Evolutionary conservation across 2,329 filamentous ascomycete species (phyloP), one percentile per base, ranked within the genome.

Genomic region (Botrytis squamosa): DNA sequence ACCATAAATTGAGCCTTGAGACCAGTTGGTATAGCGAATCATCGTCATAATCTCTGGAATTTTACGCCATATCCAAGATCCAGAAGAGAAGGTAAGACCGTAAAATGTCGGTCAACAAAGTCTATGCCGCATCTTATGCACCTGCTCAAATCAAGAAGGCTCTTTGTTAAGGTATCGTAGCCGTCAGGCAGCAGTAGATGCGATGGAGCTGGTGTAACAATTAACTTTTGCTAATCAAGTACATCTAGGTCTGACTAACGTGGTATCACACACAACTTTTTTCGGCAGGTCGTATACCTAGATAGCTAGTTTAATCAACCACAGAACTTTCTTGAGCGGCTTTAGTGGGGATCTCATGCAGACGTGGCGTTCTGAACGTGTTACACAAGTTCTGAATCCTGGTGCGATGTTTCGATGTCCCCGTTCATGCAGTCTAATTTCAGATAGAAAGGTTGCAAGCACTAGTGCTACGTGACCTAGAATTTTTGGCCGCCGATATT

Each of bases 101-200:
- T 46, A 66, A n/a, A 66, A 57, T 52, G 36, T 71, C 46, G 33
- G 46, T 38, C 46, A 67, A 55, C 29, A 52, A n/a, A 66, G 2
- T 44, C 38, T 57, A 67, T 38, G 46, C 46, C 29, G 49, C 46
- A 67, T 67, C 14, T 57, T 20, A 72, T 57, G 70, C 60, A 71
- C 25, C n/a, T 42, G 44, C 25, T 36, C 62, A 67, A 72, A 72
- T 46, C 14, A 18, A 55, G 70, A 71, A 57, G n/a, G 60, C 38
- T 57, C 40, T 57, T 29, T 55, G 20, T 55, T 44, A 18, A 4
- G 60, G 52, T 66, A 33, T 65, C 22, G 38, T 67, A 59, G 38
- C 46, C 46, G 33, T 52, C 44, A 52, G 69, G 59, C 42, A 71
- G 33, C 69, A 65, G 67, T 33, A 71, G 25, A 55, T 36, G 12